These are phyloP conservation scores for Rhododendron molle DNA, from an alignment of 148 eudicot species.

Conservation along the genomic window DNA sequence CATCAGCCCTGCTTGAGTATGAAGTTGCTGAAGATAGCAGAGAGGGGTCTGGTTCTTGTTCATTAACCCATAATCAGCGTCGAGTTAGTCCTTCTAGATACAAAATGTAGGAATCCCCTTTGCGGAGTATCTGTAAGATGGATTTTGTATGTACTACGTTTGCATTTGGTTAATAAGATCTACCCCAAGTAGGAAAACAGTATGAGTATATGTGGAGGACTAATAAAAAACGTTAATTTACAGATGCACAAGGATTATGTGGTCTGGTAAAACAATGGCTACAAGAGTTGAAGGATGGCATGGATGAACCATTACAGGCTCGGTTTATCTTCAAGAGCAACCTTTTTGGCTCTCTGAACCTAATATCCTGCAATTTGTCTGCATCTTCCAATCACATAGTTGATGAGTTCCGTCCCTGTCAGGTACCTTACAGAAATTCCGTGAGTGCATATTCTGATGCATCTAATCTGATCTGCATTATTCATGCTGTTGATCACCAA, in stretches of 20 bases:
- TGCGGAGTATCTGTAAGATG: neutral
- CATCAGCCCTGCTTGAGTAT: neutral
- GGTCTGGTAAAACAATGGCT: conserved; percentile 68
- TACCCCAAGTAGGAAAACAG: neutral
- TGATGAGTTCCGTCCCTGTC: conserved; percentile 46
- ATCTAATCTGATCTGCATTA: conserved; percentile 2
- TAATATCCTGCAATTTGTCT: conserved; percentile 57
- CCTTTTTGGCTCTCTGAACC: conserved; percentile 35
- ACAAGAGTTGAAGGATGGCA: conserved; percentile 52
- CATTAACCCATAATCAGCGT: neutral
- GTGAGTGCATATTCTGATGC: neutral
- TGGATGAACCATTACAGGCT: conserved; percentile 44
- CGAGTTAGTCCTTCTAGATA: neutral
- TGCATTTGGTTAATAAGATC: neutral
- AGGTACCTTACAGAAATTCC: conserved; percentile 33
- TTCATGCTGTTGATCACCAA: neutral
- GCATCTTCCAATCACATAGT: conserved; percentile 37
- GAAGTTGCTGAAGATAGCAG: neutral
- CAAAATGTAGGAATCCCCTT: neutral
- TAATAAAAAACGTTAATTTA: conserved; percentile 10
- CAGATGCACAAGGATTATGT: conserved; percentile 50
- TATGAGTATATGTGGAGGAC: neutral
- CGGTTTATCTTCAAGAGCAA: conserved; percentile 51
- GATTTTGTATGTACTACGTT: neutral
- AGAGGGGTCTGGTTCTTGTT: neutral